Base-by-base conservation (phyloP, 805 yeast species). In the Isabelozyma rhagii region DNA sequence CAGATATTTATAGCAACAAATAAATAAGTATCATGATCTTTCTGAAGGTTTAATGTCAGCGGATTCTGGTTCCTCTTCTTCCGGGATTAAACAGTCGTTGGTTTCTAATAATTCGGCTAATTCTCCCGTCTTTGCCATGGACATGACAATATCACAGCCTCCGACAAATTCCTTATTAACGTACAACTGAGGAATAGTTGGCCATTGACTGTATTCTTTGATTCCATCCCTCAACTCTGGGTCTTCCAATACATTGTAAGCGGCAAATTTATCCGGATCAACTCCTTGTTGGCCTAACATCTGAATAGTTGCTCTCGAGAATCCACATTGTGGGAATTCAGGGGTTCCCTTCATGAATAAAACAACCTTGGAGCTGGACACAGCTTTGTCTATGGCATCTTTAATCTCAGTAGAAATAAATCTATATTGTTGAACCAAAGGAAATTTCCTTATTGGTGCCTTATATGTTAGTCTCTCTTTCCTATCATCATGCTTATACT, bases 341-440 rank as follows among this genome's bases (percentile, higher is more conserved):
- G 99, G 99, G 2, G 97, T 93, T 14, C 99, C 99, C 71, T 94
- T 94, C 99, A 94, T 94, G 74, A 94, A 94, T 42, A 94, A 76
- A 8, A 94, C 99, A 17, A 94, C 98, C 8, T 96, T 96, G 1
- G 98, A 94, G 7, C 96, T 85, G 4, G 71, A 74, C 25, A 94
- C 87, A 1, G 98, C 98, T 42, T 81, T 78, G 58, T 88, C 90
- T 51, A 94, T 92, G 44, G 98, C 97, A 21, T 79, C 75, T 56
- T 80, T 82, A 53, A 93, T 87, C 57, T 90, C 97, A 7, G 84
- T 80, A 15, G 96, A 86, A 52, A 94, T 62, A 47, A 77, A 80
- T 61, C 92, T 72, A 13, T 31, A 17, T 17, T 42, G 43, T 9
- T 31, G 25, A 31, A 15, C 10, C 14, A 15, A n/a, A 8, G 18